Base-by-base conservation (phyloP, 495 filamentous ascomycete genomes). In the Cercophora samala region DNA sequence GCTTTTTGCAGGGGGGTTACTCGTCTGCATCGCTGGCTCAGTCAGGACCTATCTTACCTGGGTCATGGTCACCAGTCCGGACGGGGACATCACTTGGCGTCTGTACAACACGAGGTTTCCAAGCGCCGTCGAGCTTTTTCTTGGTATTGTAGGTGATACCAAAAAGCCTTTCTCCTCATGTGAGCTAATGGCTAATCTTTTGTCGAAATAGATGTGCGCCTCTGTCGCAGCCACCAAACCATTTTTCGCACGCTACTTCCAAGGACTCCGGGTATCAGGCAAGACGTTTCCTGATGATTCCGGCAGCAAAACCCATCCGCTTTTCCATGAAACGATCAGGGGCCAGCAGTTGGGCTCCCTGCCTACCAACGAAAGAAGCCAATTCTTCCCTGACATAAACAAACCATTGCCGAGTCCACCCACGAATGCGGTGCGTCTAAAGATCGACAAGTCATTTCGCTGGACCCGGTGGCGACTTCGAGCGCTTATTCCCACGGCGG, bases 1-100 rank as follows among this genome's bases (percentile, higher is more conserved):
- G 3, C 53, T 56, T 0, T 56, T 56, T 23, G 53, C n/a, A 23
- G 53, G 53, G 21, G 53, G 53, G 13, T 56, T 56, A 3, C 53
- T 56, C n/a, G 53, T 56, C n/a, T 56, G 53, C 22, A 56, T 56
- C 53, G 53, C 53, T 56, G 53, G 53, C 53, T 19, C 53, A 9
- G 53, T 56, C 53, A 19, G 53, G n/a, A 56, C 53, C 6, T 23
- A 56, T 23, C n/a, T 56, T 13, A 19, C 53, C n/a, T 56, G 53
- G 53, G 8, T 56, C 0, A 21, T 56, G n/a, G 53, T 56, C 53
- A 56, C 53, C 53, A 19, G 53, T 21, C n/a, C n/a, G 22, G 53
- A 56, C 13, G 53, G 53, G 2, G 53, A 56, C n/a, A 56, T 56
- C n/a, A 56, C 8, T 23, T 56, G 53, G 53, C 22, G 18, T 4